A percentile compares a stretch with the other conserved stretches of the same genome.
phyloP scores from a whole-genome alignment of 106 monocot species.

The Dioscorea alata region DNA sequence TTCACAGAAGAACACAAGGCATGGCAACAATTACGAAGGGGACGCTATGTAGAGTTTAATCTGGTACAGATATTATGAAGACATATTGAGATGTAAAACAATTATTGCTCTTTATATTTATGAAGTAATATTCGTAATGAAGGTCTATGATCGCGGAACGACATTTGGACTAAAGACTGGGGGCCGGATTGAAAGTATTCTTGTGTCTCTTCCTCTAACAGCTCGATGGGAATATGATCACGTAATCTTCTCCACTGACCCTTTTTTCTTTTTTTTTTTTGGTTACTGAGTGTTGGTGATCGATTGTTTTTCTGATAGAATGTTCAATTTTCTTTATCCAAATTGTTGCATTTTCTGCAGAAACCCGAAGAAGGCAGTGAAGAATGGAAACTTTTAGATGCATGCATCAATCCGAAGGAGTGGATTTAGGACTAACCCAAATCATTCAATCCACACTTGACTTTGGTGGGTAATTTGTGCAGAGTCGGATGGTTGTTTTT shows the following conservation, averaged over 20 bases:
- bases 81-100: not conserved
- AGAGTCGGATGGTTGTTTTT: too few relatives aligned
- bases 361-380: slow-evolving; percentile 69
- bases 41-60: slow-evolving; percentile 97
- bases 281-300: too few relatives aligned
- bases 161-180: slow-evolving; percentile 99
- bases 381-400: slow-evolving; percentile 88
- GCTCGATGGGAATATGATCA: slow-evolving; percentile 98
- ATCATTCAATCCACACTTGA: too few relatives aligned
- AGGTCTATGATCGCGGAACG: slow-evolving; percentile 99
- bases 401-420: slow-evolving; percentile 82
- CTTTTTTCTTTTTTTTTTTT: not conserved
- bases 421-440: slow-evolving; percentile 40
- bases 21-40: slow-evolving; percentile 95
- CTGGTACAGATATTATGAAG: slow-evolving; percentile 34
- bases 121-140: not conserved
- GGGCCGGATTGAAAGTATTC: slow-evolving; percentile 96
- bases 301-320: too few relatives aligned
- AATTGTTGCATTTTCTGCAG: slow-evolving; percentile 17
- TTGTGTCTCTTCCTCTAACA: slow-evolving; percentile 92
- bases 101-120: not conserved
- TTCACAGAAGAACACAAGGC: slow-evolving; percentile 80
- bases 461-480: too few relatives aligned
- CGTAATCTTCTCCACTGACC: slow-evolving; percentile 35
- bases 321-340: too few relatives aligned